Conservation (phyloP, 2,329 filamentous ascomycete genomes). For the Alternaria atra region DNA sequence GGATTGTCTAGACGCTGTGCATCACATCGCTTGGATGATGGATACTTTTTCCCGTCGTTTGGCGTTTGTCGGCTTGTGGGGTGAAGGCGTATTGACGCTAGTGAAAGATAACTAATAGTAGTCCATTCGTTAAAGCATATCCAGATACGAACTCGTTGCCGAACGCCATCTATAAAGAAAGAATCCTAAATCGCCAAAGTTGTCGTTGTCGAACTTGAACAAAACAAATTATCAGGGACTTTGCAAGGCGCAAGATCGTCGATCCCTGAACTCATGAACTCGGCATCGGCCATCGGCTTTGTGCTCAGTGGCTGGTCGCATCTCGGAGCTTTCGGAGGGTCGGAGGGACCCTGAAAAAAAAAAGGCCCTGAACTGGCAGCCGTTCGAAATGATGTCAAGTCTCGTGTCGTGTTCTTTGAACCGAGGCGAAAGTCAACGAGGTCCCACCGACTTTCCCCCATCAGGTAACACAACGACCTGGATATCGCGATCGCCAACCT, state of each 20-base stretch:
- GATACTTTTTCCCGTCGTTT: not conserved
- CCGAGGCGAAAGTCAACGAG: constrained; percentile 4
- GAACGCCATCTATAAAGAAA: not conserved
- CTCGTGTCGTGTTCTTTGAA: not conserved
- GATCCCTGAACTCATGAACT: not conserved
- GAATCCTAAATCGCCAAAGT: not conserved
- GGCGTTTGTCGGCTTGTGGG: not conserved
- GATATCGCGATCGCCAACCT: constrained; percentile 1
- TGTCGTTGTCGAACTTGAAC: not conserved
- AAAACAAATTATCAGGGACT: not conserved
- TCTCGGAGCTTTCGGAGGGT: not conserved
- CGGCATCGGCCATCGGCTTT: constrained; percentile 1
- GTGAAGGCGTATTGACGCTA: not conserved
- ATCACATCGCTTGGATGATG: not conserved
- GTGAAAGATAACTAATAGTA: not conserved
- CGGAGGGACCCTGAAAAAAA: not conserved
- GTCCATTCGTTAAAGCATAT: not conserved
- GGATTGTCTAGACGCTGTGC: not conserved
- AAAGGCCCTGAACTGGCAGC: not conserved
- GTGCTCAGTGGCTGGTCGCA: not conserved
- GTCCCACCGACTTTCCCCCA: constrained; percentile 3
- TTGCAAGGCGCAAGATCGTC: not conserved
- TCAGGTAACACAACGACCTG: not conserved
- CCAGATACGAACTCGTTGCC: not conserved
- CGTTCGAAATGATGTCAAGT: constrained; percentile 4